phyloP scores from a whole-genome alignment of 2,329 filamentous ascomycete genomes.

The Pyrenophora seminiperda region DNA sequence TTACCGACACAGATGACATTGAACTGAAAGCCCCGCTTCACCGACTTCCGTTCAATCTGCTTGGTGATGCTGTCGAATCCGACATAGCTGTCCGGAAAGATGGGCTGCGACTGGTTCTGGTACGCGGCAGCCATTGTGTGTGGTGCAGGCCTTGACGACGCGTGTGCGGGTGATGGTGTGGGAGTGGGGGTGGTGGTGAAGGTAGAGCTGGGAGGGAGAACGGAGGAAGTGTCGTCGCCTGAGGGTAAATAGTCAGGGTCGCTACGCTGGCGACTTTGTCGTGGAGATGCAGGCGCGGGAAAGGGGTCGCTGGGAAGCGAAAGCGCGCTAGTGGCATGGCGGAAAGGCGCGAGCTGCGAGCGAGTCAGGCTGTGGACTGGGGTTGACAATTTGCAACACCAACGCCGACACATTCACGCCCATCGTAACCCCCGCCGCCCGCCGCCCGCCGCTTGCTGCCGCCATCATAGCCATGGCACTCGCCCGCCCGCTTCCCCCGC shows the following conservation, averaged over 20 bases:
- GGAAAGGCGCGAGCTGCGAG: conserved; percentile 35
- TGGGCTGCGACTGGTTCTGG: conserved; percentile 64
- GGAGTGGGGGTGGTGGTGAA: conserved; percentile 18
- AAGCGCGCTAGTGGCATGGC: conserved; percentile 35
- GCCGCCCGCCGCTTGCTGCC: too few relatives aligned
- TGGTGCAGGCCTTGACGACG: conserved; percentile 32
- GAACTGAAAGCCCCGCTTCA: conserved; percentile 99
- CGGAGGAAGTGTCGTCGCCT: conserved; percentile 21
- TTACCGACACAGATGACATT: conserved; percentile 99
- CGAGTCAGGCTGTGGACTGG: conserved; percentile 23
- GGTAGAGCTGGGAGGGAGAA: conserved; percentile 21
- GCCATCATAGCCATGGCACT: conserved; percentile 39
- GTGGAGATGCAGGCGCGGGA: conserved; percentile 44
- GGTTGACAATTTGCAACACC: conserved; percentile 38
- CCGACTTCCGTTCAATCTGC: conserved; percentile 98
- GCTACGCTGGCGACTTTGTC: conserved; percentile 47
- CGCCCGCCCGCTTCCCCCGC: conserved; percentile 49
- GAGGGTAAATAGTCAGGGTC: conserved; percentile 40
- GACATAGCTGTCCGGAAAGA: conserved; percentile 95
- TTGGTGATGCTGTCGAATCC: conserved; percentile 99
- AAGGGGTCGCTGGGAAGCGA: conserved; percentile 50
- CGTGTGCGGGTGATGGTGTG: conserved; percentile 10
- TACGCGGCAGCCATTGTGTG: conserved; percentile 68
- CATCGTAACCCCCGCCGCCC: conserved; percentile 5
- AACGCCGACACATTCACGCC: conserved; percentile 19